phyloP scores from a whole-genome alignment of 305 asterid genomes.

The Solanum aculeatissimum region DNA sequence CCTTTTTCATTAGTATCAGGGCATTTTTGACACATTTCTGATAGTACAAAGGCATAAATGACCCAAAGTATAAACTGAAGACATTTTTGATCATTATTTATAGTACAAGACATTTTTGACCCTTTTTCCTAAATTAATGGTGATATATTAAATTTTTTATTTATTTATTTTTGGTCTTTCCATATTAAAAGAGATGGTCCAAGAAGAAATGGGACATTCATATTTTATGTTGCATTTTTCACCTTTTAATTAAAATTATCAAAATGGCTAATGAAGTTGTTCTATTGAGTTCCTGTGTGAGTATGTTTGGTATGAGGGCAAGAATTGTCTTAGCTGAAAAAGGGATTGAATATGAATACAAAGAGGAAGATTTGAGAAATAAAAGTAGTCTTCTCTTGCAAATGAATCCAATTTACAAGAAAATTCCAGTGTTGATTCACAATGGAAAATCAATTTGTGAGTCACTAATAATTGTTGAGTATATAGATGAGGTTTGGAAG shows the following conservation, averaged over 20 bases:
- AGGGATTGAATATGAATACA: neutral
- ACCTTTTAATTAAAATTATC: neutral
- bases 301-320: neutral
- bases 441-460: constrained; percentile 8
- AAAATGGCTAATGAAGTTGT: neutral
- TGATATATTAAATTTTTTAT: neutral
- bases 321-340: neutral
- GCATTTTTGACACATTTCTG: too few relatives aligned
- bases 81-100: too few relatives aligned
- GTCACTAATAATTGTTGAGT: neutral
- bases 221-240: too few relatives aligned
- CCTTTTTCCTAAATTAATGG: neutral
- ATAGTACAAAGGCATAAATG: too few relatives aligned
- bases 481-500: constrained; percentile 13
- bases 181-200: neutral
- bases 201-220: neutral
- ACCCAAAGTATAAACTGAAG: too few relatives aligned
- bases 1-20: too few relatives aligned
- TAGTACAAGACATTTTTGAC: too few relatives aligned
- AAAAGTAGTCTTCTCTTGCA: neutral
- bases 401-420: neutral
- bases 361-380: neutral
- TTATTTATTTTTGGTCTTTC: neutral
- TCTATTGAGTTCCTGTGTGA: neutral
- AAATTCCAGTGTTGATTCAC: neutral